Conservation (phyloP, 495 filamentous ascomycete species). For the Penicillium manginii region DNA sequence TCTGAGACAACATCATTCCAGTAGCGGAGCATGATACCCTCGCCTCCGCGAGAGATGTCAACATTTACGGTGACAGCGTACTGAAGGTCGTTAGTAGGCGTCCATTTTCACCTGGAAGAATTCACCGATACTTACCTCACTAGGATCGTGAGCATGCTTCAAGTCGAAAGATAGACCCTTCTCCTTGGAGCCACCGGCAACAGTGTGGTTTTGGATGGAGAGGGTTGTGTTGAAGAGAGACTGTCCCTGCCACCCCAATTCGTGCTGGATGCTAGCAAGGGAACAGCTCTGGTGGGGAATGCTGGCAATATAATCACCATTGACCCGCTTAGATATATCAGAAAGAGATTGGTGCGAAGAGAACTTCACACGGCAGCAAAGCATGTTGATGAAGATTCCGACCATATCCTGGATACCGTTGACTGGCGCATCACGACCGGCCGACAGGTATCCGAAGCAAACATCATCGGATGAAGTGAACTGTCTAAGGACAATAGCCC, state of each 20-base stretch:
- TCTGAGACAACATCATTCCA: conserved; percentile 52
- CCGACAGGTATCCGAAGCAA: conserved; percentile 60
- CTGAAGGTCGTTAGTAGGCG: conserved; percentile 23
- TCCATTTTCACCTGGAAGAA: neutral
- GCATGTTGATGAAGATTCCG: conserved; percentile 61
- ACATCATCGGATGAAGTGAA: conserved; percentile 58
- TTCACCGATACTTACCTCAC: conserved; percentile 39
- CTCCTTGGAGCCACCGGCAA: conserved; percentile 35
- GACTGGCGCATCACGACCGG: conserved; percentile 54
- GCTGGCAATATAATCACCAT: conserved; percentile 53
- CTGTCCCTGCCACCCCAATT: conserved; percentile 52
- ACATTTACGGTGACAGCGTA: conserved; percentile 55
- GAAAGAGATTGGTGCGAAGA: conserved; percentile 34
- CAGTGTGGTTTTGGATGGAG: conserved; percentile 55
- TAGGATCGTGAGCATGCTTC: conserved; percentile 49
- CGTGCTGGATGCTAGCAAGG: conserved; percentile 58
- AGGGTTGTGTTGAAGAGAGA: conserved; percentile 61
- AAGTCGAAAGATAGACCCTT: conserved; percentile 44
- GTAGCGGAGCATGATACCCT: conserved; percentile 53
- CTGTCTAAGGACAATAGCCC: conserved; percentile 57
- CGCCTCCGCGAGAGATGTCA: conserved; percentile 43
- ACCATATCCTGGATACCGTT: conserved; percentile 56
- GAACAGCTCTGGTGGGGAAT: conserved; percentile 57
- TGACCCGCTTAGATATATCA: conserved; percentile 48
- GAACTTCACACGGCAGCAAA: conserved; percentile 56